These are phyloP conservation scores for Cruciata laevipes DNA, from an alignment of 257 asterid genomes.

Conservation along the genomic window DNA sequence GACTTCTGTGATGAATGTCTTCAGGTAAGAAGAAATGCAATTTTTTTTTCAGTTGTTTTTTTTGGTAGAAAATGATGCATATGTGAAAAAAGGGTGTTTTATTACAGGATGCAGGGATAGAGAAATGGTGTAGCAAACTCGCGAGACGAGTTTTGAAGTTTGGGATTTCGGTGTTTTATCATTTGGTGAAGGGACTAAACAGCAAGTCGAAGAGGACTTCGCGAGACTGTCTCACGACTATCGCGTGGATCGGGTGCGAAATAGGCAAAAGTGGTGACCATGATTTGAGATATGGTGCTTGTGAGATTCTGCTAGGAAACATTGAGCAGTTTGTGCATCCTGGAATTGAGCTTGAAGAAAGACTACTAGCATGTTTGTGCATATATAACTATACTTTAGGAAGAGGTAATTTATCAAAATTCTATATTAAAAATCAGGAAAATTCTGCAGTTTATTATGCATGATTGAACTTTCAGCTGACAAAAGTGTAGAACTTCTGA, in stretches of 20 bases:
- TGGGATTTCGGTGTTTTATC: slow-evolving; percentile 52
- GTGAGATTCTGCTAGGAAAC: slow-evolving; percentile 57
- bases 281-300: slow-evolving; percentile 58
- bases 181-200: slow-evolving; percentile 63
- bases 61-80: background rate
- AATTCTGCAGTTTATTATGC: no score
- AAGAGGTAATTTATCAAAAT: slow-evolving; percentile 35
- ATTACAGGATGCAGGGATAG: slow-evolving; percentile 56
- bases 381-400: slow-evolving; percentile 82
- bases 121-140: slow-evolving; percentile 67
- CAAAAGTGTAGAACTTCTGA: no score
- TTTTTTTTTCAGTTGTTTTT: background rate
- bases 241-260: slow-evolving; percentile 86
- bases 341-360: slow-evolving; percentile 81
- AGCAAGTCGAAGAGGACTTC: slow-evolving; percentile 58
- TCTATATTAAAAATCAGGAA: background rate
- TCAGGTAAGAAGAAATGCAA: slow-evolving; percentile 31
- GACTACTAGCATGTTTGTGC: slow-evolving; percentile 80
- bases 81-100: background rate
- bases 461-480: no score
- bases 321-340: slow-evolving; percentile 79
- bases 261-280: slow-evolving; percentile 53
- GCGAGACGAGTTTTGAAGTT: slow-evolving; percentile 44
- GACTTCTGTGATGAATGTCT: slow-evolving; percentile 63
- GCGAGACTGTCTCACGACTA: slow-evolving; percentile 55